Evolutionary conservation across 1,284 basidiomycete species (phyloP).

Genomic region (Phylloporus gajari): DNA sequence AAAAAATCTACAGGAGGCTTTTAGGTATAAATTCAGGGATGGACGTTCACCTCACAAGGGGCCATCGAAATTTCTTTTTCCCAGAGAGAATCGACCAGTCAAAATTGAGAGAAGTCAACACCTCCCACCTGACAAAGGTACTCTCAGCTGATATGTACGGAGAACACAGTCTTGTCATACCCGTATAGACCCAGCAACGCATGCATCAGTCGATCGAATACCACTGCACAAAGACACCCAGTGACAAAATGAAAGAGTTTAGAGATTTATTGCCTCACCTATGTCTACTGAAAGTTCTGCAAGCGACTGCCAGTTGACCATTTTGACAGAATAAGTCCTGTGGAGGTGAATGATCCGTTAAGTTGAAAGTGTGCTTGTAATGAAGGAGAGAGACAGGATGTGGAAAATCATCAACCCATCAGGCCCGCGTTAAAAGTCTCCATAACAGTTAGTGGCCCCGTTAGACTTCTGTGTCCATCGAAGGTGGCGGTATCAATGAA

Average conservation of each 20-base stretch:
- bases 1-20: conserved; percentile 31
- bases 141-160: conserved; percentile 13
- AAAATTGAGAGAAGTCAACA: conserved; percentile 44
- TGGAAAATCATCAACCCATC: neutral
- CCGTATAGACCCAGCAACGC: conserved; percentile 42
- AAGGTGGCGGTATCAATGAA: conserved; percentile 11
- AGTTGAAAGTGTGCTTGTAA: conserved; percentile 6
- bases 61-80: conserved; percentile 46
- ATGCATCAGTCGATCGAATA: conserved; percentile 42
- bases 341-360: conserved; percentile 6
- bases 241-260: neutral
- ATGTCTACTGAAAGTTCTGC: conserved; percentile 35
- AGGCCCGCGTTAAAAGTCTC: conserved; percentile 24
- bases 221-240: conserved; percentile 20
- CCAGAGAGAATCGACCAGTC: conserved; percentile 44
- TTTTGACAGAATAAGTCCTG: conserved; percentile 19
- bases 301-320: conserved; percentile 42
- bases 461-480: conserved; percentile 28
- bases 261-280: conserved; percentile 26
- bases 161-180: conserved; percentile 22
- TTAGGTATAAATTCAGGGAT: neutral
- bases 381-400: conserved; percentile 12
- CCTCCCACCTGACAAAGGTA: conserved; percentile 39
- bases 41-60: conserved; percentile 34
- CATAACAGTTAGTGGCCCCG: conserved; percentile 8